These are phyloP conservation scores for Talaromyces islandicus DNA, from an alignment of 2,329 filamentous ascomycete genomes.

Conservation along the genomic window DNA sequence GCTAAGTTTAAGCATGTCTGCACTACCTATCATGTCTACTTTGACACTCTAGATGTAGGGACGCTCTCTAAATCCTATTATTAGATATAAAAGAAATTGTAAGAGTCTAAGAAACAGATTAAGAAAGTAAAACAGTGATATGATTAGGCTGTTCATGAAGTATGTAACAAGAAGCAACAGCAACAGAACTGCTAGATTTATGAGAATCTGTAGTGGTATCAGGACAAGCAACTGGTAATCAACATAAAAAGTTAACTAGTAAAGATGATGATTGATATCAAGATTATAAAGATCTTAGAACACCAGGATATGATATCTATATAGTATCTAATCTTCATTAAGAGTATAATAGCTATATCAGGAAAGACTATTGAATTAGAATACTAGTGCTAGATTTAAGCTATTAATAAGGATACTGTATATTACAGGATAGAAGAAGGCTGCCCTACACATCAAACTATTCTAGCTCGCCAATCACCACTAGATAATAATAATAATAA, in stretches of 20 bases:
- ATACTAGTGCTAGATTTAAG: background rate
- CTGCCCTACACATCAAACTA: background rate
- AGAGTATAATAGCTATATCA: background rate
- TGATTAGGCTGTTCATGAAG: constrained; percentile 11
- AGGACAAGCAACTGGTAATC: constrained; percentile 17
- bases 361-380: background rate
- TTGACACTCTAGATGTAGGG: constrained; percentile 4
- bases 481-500: background rate
- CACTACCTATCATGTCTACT: constrained; percentile 10
- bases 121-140: constrained; percentile 12
- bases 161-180: constrained; percentile 17
- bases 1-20: constrained; percentile 13
- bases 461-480: background rate
- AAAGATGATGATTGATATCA: constrained; percentile 11
- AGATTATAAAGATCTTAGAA: background rate
- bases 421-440: background rate
- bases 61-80: constrained; percentile 17
- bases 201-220: constrained; percentile 17
- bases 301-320: background rate
- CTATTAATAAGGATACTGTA: background rate
- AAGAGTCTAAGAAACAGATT: constrained; percentile 10
- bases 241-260: constrained; percentile 15
- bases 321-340: background rate
- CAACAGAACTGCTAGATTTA: constrained; percentile 16
- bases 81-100: constrained; percentile 11